Base-by-base conservation (phyloP, 176 grass and related monocot species). In the Oryza officinalis region DNA sequence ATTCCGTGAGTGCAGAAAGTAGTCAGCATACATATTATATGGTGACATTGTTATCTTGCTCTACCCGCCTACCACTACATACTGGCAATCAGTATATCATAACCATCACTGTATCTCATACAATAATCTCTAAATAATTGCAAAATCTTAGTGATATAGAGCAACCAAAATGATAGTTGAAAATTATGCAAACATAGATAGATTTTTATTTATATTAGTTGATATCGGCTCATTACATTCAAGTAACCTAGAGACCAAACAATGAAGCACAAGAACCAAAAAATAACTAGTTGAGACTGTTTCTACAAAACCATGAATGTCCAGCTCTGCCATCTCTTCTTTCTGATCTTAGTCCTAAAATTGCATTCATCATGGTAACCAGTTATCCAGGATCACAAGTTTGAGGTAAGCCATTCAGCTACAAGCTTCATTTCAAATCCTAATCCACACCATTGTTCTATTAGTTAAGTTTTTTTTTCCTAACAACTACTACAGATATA, bases 391-490 rank as follows among this genome's bases (percentile, higher is more conserved):
- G 68, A 85, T 28, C 35, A 57, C 60, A 0, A 67, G 27, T 60
- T 77, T 32, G 2, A 37, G 17, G 20, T 9, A 65, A 4, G 71
- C 8, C 73, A 81, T 57, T 15, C 17, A 50, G 1, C 68, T 27
- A 38, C 1, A 65, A 57, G 25, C 3, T 80, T 80, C 31, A 67
- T 83, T 78, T 54, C 45, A 54, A 81, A 89, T 86, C 63, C 3
- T 1, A 26, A 77, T 71, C 30, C 44, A 71, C 23, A 44, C 43
- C 0, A 20, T 22, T 27, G 15, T 79, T 27, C 71, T 69, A 69
- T 40, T 26, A 37, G 25, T 50, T 31, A 40, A 49, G 8, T 23
- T 31, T 49, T 63, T 71, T 2, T 5, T n/a, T n/a, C n/a, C n/a
- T n/a, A n/a, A 4, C 9, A 49, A 32, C 27, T 83, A 27, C 4